Conservation (phyloP, 2,329 filamentous ascomycete species). For the Alternaria ventricosa region DNA sequence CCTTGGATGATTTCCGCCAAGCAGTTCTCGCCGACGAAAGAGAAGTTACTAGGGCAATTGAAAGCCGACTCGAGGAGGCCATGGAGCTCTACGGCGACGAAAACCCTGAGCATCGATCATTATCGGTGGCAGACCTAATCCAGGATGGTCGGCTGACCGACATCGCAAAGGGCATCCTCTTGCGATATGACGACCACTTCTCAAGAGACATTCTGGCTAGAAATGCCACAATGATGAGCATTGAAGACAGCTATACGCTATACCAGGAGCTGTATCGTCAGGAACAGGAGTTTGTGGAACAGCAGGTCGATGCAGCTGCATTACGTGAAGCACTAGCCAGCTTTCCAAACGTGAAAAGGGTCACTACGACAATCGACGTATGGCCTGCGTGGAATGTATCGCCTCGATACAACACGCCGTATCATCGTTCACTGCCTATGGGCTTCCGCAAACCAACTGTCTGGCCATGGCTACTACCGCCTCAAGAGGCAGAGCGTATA, state of each 20-base stretch:
- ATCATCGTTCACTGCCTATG: constrained; percentile 50
- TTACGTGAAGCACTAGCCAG: constrained; percentile 43
- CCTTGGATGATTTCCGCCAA: constrained; percentile 14
- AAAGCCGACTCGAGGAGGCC: constrained; percentile 13
- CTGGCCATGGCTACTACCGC: constrained; percentile 20
- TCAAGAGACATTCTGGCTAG: constrained; percentile 22
- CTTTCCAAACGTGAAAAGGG: constrained; percentile 46
- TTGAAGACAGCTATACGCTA: constrained; percentile 31
- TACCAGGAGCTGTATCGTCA: constrained; percentile 45
- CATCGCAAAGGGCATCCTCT: constrained; percentile 21
- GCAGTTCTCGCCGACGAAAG: constrained; percentile 26
- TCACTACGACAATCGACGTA: constrained; percentile 51
- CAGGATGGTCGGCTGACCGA: constrained; percentile 20
- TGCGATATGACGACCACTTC: constrained; percentile 18
- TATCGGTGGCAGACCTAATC: constrained; percentile 20
- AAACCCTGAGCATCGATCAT: constrained; percentile 4
- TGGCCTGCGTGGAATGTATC: constrained; percentile 46
- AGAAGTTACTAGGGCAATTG: constrained; percentile 8
- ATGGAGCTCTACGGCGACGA: constrained; percentile 8
- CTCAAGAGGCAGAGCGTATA: neutral
- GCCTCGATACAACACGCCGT: constrained; percentile 53
- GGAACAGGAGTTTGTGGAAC: constrained; percentile 40
- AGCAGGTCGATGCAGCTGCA: constrained; percentile 36
- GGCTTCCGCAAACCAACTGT: constrained; percentile 52
- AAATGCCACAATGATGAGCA: constrained; percentile 23